phyloP scores from a whole-genome alignment of 306 rosid species.

The Acacia melanoxylon region DNA sequence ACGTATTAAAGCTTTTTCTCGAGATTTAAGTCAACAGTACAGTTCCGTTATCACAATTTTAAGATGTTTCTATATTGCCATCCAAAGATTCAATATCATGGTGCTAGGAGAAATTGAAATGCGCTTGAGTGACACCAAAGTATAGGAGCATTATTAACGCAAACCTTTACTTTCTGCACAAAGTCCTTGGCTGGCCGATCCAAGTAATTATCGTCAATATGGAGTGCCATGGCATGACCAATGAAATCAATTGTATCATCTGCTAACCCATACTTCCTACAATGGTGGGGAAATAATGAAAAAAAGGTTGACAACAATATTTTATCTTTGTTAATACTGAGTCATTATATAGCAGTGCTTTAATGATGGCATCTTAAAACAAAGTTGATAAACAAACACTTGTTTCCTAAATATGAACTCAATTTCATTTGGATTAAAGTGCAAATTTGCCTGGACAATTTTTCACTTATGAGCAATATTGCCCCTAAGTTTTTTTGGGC shows the following conservation, averaged over 20 bases:
- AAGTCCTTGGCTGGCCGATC: conserved; percentile 74
- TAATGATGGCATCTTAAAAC: background rate
- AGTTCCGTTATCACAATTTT: too few species aligned
- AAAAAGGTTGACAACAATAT: background rate
- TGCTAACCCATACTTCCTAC: conserved; percentile 80
- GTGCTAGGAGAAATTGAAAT: too few species aligned
- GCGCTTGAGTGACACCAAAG: background rate
- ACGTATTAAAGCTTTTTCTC: too few species aligned
- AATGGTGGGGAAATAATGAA: conserved; percentile 27
- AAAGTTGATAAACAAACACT: too few species aligned
- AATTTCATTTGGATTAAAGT: too few species aligned
- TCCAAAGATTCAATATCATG: too few species aligned
- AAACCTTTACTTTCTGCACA: conserved; percentile 73
- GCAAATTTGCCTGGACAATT: too few species aligned
- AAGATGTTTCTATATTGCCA: too few species aligned
- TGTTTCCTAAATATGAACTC: too few species aligned
- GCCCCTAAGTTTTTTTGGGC: too few species aligned
- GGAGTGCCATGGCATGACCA: conserved; percentile 92
- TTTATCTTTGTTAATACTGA: background rate
- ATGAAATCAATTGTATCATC: conserved; percentile 82
- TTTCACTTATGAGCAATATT: too few species aligned
- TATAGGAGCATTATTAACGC: conserved; percentile 22
- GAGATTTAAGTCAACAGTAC: too few species aligned
- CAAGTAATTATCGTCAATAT: conserved; percentile 73
- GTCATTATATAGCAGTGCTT: background rate